phyloP scores from a whole-genome alignment of 2,329 filamentous ascomycete species.

The Paecilomyces variotii region DNA sequence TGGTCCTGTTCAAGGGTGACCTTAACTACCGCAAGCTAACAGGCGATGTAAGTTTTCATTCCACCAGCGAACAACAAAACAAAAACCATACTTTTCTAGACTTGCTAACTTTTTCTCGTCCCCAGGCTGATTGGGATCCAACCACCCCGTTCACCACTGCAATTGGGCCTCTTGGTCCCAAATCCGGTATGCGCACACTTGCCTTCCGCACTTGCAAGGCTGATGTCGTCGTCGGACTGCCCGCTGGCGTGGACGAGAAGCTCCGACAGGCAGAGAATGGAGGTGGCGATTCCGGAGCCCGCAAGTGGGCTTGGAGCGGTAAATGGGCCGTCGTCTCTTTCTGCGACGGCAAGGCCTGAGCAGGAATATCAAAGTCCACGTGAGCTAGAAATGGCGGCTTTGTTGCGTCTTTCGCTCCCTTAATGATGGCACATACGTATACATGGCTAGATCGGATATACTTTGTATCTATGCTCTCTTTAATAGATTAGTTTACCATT shows the following conservation, averaged over 20 bases:
- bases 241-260: conserved; percentile 72
- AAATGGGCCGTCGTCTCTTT: conserved; percentile 96
- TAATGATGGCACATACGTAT: neutral
- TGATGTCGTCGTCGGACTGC: conserved; percentile 86
- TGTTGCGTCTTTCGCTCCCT: neutral
- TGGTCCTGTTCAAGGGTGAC: conserved; percentile 96
- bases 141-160: conserved; percentile 79
- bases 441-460: neutral
- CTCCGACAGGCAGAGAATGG: conserved; percentile 60
- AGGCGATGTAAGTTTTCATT: conserved; percentile 60
- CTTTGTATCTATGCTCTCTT: neutral
- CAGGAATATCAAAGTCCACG: neutral
- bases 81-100: conserved; percentile 3
- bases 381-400: neutral
- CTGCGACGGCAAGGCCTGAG: conserved; percentile 54
- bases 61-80: conserved; percentile 1
- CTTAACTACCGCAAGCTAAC: conserved; percentile 93
- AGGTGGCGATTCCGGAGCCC: conserved; percentile 59
- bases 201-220: conserved; percentile 93
- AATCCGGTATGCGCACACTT: conserved; percentile 74
- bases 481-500: neutral
- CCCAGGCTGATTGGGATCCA: conserved; percentile 70
- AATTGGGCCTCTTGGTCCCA: conserved; percentile 74
- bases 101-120: conserved; percentile 36
- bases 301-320: conserved; percentile 91